Evolutionary conservation across 2,329 filamentous ascomycete species (phyloP).

Genomic region (Cordyceps pruinosa): DNA sequence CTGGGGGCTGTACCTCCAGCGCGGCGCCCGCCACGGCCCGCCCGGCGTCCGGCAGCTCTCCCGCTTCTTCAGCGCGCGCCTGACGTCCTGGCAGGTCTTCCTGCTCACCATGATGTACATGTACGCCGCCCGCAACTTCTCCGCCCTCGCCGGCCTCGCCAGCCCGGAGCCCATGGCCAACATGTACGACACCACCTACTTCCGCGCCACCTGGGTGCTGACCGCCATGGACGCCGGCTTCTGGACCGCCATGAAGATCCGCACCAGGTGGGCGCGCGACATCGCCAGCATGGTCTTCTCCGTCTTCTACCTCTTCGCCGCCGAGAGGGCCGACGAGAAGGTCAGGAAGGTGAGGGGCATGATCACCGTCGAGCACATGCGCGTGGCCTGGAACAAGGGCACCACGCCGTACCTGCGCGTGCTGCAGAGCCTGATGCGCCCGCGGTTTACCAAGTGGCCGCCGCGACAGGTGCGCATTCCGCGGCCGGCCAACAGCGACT

Average conservation of each 20-base stretch:
- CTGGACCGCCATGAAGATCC: constrained; percentile 96
- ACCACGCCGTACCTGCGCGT: constrained; percentile 78
- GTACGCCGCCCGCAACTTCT: constrained; percentile 88
- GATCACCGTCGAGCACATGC: constrained; percentile 82
- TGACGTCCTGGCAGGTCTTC: constrained; percentile 86
- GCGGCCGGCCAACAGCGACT: constrained; percentile 70
- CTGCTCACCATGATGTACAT: constrained; percentile 84
- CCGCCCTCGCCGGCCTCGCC: constrained; percentile 82
- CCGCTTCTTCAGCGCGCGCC: constrained; percentile 56
- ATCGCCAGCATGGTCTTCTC: constrained; percentile 78
- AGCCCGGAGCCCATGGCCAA: constrained; percentile 90
- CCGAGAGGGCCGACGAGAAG: constrained; percentile 93
- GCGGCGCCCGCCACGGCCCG: constrained; percentile 85
- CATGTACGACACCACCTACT: constrained; percentile 87
- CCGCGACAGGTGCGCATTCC: constrained; percentile 80
- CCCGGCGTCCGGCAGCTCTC: constrained; percentile 67
- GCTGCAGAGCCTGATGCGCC: constrained; percentile 65
- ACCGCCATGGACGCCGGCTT: constrained; percentile 94
- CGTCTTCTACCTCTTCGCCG: constrained; percentile 83
- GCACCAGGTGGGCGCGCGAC: constrained; percentile 70
- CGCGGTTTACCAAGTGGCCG: constrained; percentile 71
- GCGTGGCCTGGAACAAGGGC: constrained; percentile 92
- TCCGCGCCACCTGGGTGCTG: constrained; percentile 92
- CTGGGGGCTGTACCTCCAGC: constrained; percentile 77
- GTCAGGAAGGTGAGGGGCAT: constrained; percentile 82